Conservation (phyloP, 75 land plant genomes). For the Pseudotsuga menziesii region DNA sequence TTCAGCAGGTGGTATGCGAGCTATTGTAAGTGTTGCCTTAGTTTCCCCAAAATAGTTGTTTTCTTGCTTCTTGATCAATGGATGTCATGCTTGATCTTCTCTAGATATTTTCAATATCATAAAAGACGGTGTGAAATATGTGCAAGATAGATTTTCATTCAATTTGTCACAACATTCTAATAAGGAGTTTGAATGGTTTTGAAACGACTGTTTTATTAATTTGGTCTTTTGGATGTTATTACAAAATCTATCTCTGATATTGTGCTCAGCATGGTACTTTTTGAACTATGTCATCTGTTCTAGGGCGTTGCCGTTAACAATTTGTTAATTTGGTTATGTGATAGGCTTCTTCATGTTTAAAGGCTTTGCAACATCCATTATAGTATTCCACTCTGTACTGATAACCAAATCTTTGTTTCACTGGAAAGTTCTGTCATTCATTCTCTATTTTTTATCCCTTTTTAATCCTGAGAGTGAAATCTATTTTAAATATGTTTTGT, state of each 20-base stretch:
- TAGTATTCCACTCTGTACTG: not conserved
- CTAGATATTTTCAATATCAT: not conserved
- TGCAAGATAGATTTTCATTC: not conserved
- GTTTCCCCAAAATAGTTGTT: not conserved
- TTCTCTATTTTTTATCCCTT: not conserved
- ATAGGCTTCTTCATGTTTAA: not conserved
- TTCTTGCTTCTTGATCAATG: not conserved
- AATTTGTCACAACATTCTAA: not conserved
- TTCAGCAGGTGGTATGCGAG: conserved; percentile 82
- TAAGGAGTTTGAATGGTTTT: not conserved
- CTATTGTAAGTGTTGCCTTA: conserved; percentile 55
- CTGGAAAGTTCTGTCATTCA: not conserved
- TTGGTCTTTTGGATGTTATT: not conserved
- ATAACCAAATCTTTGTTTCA: not conserved
- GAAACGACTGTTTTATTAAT: not conserved
- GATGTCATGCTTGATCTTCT: not conserved
- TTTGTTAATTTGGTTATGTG: not conserved
- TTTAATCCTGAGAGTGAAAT: not conserved
- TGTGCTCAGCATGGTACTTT: not conserved
- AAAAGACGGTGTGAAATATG: not conserved
- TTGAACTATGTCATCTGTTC: not conserved
- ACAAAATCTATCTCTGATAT: not conserved
- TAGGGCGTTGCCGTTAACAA: not conserved
- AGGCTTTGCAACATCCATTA: not conserved
- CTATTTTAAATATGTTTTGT: no score